Evolutionary conservation across 2,329 filamentous ascomycete species (phyloP), one percentile per base, ranked within the genome.

Genomic region (Colletotrichum sp.): DNA sequence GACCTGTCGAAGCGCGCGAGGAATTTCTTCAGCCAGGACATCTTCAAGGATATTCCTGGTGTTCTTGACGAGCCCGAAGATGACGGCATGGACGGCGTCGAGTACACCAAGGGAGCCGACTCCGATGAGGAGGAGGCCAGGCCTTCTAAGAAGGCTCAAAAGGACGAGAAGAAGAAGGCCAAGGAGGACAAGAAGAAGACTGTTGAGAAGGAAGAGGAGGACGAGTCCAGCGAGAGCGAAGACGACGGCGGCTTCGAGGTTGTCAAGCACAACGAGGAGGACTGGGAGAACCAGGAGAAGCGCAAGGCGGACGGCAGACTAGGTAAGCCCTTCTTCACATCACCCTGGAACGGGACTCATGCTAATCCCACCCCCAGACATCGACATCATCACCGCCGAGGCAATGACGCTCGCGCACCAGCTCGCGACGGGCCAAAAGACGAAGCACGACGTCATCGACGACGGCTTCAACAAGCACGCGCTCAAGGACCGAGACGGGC

Each of bases 361-460:
- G n/a, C 82, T 83, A 80, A 82, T 70, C 30, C 62, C 29, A 25
- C 32, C 19, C 1, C 83, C 85, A 90, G 96, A 98, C 83, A 98
- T 99, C 85, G 96, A 99, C 84, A 99, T 99, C 81, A 98, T 99
- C 82, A 99, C 97, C n/a, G 97, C 96, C 7, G 97, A 99, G 88
- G 97, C 98, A 78, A 99, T 99, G 97, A 98, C 96, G 1, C 90
- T 99, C 19, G 98, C 97, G 1, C 97, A 99, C 79, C 92, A 95
- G 82, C 93, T 99, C 75, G 97, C 96, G 5, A 95, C 94, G 0
- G 96, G 96, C 61, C 91, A 96, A 83, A 96, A 94, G 84, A 94
- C 93, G 1, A 94, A 92, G 62, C 86, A 94, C 71, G 95, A 98
- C 80, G 88, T 98, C 7, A 88, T 96, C 62, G 98, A 99, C 82